A percentile compares a stretch with the other conserved stretches of the same genome.
These are phyloP conservation scores for Debaryomycetaceae sp. DNA, from an alignment of 1,139 yeast genomes.

Conservation along the genomic window DNA sequence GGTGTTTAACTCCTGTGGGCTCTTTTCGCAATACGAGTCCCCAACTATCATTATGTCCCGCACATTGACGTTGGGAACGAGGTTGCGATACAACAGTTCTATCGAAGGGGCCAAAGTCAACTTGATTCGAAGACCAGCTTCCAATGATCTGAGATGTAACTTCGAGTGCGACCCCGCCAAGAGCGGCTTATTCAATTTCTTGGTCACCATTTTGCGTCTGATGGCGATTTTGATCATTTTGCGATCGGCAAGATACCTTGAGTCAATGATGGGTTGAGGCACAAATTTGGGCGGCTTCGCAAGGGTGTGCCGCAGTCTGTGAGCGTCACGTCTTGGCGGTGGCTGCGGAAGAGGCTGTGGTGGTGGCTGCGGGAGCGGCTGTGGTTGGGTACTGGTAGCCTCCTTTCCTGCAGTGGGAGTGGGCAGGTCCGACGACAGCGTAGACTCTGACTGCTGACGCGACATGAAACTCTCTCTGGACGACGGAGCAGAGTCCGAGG, in stretches of 20 bases:
- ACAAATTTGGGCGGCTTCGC: constrained; percentile 2
- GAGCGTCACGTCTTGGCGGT: neutral
- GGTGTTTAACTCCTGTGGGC: constrained; percentile 1
- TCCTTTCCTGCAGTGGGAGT: too few relatives aligned
- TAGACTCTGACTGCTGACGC: too few relatives aligned
- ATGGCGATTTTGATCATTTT: constrained; percentile 37
- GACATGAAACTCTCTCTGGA: too few relatives aligned
- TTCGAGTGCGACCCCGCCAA: constrained; percentile 19
- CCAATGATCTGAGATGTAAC: constrained; percentile 48
- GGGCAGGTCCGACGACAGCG: too few relatives aligned
- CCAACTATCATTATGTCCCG: constrained; percentile 3
- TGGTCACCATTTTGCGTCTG: constrained; percentile 29
- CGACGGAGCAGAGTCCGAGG: too few relatives aligned
- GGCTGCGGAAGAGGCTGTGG: neutral
- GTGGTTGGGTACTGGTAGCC: too few relatives aligned
- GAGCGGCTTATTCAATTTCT: constrained; percentile 11
- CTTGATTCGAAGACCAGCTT: constrained; percentile 49
- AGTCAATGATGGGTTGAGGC: constrained; percentile 24
- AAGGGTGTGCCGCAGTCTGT: neutral
- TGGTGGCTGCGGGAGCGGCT: constrained; percentile 2
- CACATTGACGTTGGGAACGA: constrained; percentile 33
- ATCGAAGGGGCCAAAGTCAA: constrained; percentile 43
- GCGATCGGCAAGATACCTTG: constrained; percentile 17
- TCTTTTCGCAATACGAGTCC: constrained; percentile 1
- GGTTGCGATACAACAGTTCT: constrained; percentile 37